These are phyloP conservation scores for Debaryomyces castellii DNA, from an alignment of 805 yeast genomes.

Conservation along the genomic window DNA sequence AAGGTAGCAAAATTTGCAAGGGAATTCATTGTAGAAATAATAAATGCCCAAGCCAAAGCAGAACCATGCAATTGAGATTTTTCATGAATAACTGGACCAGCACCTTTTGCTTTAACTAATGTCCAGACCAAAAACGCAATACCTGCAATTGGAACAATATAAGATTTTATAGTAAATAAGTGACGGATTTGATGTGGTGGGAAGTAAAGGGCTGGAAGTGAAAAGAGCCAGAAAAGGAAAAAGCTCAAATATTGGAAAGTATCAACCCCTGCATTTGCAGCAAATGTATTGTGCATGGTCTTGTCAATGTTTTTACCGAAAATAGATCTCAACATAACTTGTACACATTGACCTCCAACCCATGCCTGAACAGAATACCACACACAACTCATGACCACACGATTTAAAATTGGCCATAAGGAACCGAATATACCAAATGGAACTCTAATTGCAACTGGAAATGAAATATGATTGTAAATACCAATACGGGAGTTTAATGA, in stretches of 20 bases:
- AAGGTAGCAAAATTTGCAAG: conserved; percentile 11
- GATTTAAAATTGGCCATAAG: conserved; percentile 30
- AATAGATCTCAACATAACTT: conserved; percentile 20
- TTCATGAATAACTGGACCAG: conserved; percentile 16
- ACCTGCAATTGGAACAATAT: conserved; percentile 23
- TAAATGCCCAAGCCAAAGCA: conserved; percentile 11
- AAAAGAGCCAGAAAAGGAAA: conserved; percentile 11
- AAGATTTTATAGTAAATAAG: conserved; percentile 20
- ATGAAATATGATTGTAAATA: conserved; percentile 33
- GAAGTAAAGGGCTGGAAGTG: conserved; percentile 19
- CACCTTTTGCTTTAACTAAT: conserved; percentile 23
- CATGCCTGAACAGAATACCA: conserved; percentile 41
- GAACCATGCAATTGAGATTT: conserved; percentile 2
- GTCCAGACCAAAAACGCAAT: conserved; percentile 29
- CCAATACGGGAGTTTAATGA: conserved; percentile 18
- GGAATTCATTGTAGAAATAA: conserved; percentile 11
- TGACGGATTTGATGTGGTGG: conserved; percentile 29
- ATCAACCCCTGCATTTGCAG: conserved; percentile 5
- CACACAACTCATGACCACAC: conserved; percentile 34
- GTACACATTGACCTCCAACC: conserved; percentile 35
- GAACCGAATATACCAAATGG: conserved; percentile 36
- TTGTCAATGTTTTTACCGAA: conserved; percentile 1
- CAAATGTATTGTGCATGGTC: conserved; percentile 11
- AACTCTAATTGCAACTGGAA: conserved; percentile 35
- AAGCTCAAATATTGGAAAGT: conserved; percentile 12